These are phyloP conservation scores for Cystobasidium ongulense DNA, from an alignment of 768 basidiomycete species.

Conservation along the genomic window DNA sequence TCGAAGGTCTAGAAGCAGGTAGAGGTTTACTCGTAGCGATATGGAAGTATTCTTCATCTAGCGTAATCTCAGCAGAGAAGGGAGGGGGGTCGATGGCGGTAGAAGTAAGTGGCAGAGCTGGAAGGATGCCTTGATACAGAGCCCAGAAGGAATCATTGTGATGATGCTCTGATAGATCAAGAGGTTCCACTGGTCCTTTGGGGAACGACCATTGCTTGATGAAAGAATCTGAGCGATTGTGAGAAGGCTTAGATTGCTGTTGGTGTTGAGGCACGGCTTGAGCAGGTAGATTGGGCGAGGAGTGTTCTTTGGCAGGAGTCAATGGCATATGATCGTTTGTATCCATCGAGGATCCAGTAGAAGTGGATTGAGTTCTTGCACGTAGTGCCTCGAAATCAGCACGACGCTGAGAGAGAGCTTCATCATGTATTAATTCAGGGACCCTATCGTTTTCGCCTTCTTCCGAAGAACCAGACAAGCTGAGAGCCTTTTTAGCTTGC, in stretches of 20 bases:
- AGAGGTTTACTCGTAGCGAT: neutral
- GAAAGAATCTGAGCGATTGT: constrained; percentile 30
- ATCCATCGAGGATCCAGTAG: constrained; percentile 16
- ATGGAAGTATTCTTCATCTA: constrained; percentile 28
- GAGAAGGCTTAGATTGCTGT: constrained; percentile 13
- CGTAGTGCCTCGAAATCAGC: neutral
- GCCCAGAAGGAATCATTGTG: constrained; percentile 15
- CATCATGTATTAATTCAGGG: constrained; percentile 28
- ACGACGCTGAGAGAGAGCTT: neutral
- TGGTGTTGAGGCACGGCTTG: neutral
- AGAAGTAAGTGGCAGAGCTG: constrained; percentile 20
- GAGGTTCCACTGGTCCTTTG: constrained; percentile 25
- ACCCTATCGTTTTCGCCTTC: constrained; percentile 29
- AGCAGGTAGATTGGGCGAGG: neutral
- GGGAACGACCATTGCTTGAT: constrained; percentile 34
- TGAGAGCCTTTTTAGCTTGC: neutral
- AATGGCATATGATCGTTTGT: constrained; percentile 28
- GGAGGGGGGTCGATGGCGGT: constrained; percentile 25
- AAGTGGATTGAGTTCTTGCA: constrained; percentile 27
- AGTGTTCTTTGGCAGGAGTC: constrained; percentile 26
- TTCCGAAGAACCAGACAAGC: constrained; percentile 17
- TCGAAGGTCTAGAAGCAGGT: neutral
- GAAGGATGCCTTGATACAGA: constrained; percentile 25
- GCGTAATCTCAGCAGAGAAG: constrained; percentile 31
- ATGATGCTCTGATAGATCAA: constrained; percentile 10